Base-by-base conservation (phyloP, 2,329 filamentous ascomycete species). In the Monosporascus sp. region DNA sequence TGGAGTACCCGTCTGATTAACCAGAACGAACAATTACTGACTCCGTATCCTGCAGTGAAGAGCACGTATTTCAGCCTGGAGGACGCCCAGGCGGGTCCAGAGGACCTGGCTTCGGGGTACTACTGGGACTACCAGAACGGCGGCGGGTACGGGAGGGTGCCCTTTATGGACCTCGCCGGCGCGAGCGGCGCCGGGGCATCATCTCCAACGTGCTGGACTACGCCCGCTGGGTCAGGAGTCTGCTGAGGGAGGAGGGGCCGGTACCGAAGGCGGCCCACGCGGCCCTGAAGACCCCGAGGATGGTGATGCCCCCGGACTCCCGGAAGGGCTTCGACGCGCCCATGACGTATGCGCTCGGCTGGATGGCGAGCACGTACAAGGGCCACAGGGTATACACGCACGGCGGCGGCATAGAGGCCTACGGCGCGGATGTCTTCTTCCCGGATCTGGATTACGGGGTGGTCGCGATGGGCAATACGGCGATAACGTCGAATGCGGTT, bases 151-250 rank as follows among this genome's bases (percentile, higher is more conserved):
- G 40, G 54, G 7, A 19, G 48, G 24, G 64, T 71, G 2, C 66
- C 66, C 31, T 63, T 56, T 51, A 61, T 63, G 57, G 50, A 48
- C 46, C 53, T 69, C 14, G 50, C 64, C 4, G 26, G 71, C 67
- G 60, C 56, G 26, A 69, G 70, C 56, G 75, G 74, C 14, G 74
- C 75, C 1, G 75, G 73, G 68, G 64, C 11, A 63, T 73, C 45
- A 65, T 82, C 22, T 76, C 74, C 22, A 78, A 71, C 47, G 77
- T 77, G 1, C 50, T 69, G 7, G 80, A 83, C 65, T 82, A 80
- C 60, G 63, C 71, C 2, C 75, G 73, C 59, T 85, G 80, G 81
- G 58, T 82, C 3, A 66, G 69, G 26, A 76, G 74, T 20, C 66
- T 82, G 24, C 64, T 84, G 24, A 61, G 70, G n/a, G 62, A 60